phyloP scores from a whole-genome alignment of 202 grass and related monocot genomes.

The Zoysia matrella region DNA sequence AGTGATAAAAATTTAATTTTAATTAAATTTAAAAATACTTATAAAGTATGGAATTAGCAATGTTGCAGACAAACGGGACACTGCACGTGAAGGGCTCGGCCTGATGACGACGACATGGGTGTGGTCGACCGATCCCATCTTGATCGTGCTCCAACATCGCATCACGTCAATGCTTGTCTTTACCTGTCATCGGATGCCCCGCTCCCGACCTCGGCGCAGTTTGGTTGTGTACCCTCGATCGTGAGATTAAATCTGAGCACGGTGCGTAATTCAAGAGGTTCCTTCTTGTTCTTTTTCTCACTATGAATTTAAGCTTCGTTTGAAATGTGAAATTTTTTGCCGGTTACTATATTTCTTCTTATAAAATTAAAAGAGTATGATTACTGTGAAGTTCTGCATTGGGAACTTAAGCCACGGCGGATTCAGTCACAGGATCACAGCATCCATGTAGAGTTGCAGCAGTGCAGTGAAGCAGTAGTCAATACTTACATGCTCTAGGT shows the following conservation, averaged over 20 bases:
- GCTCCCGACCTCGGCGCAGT: constrained; percentile 4
- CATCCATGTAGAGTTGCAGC: not conserved
- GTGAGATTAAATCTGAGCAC: not conserved
- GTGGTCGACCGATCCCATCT: constrained; percentile 46
- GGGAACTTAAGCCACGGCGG: too few relatives aligned
- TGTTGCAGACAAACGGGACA: constrained; percentile 39
- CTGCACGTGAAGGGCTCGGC: constrained; percentile 57
- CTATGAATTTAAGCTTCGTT: not conserved
- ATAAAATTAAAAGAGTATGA: too few relatives aligned
- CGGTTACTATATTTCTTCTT: too few relatives aligned
- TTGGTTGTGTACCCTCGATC: not conserved
- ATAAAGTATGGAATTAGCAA: too few relatives aligned
- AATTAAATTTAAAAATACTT: too few relatives aligned
- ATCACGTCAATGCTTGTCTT: constrained; percentile 28
- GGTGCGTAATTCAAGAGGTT: not conserved
- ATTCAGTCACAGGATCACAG: too few relatives aligned
- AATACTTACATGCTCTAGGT: constrained; percentile 29
- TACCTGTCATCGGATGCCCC: constrained; percentile 57
- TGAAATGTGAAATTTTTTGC: too few relatives aligned
- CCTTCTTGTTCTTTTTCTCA: not conserved
- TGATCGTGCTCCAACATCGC: constrained; percentile 19
- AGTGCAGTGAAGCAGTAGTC: not conserved
- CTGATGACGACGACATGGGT: constrained; percentile 14
- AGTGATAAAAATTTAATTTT: too few relatives aligned
- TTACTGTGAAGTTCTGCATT: too few relatives aligned